Evolutionary conservation across 148 eudicot species (phyloP).

Genomic region (Cornus florida): DNA sequence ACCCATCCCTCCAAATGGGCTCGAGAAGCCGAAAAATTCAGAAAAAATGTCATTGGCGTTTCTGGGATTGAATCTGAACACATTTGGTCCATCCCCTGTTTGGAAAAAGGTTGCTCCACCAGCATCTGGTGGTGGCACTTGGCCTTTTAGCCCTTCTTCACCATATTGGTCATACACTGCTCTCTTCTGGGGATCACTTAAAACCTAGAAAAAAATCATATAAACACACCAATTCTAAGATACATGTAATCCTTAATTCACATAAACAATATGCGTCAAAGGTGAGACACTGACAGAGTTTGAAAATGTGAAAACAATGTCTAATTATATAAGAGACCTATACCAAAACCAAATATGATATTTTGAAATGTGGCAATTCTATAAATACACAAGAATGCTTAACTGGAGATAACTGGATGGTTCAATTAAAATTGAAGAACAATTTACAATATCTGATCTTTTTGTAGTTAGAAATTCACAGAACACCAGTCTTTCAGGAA

Average conservation of each 20-base stretch:
- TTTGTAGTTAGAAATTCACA: too few relatives aligned
- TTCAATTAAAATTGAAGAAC: too few relatives aligned
- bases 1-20: constrained; percentile 55
- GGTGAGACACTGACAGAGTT: too few relatives aligned
- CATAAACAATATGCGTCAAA: not conserved
- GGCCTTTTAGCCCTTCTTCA: constrained; percentile 64
- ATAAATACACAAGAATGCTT: too few relatives aligned
- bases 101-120: constrained; percentile 34
- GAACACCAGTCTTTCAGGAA: too few relatives aligned
- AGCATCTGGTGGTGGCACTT: constrained; percentile 54
- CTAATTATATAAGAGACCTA: not conserved
- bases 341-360: not conserved
- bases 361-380: not conserved
- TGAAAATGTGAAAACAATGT: too few relatives aligned
- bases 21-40: constrained; percentile 52
- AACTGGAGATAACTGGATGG: too few relatives aligned
- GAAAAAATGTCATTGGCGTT: constrained; percentile 59
- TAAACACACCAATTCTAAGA: not conserved
- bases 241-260: not conserved
- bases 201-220: constrained; percentile 32
- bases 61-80: constrained; percentile 48
- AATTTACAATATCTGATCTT: too few relatives aligned
- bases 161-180: constrained; percentile 62
- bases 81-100: constrained; percentile 38
- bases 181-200: constrained; percentile 65